phyloP scores from a whole-genome alignment of 2,329 filamentous ascomycete genomes.

The Xylaria sp. region DNA sequence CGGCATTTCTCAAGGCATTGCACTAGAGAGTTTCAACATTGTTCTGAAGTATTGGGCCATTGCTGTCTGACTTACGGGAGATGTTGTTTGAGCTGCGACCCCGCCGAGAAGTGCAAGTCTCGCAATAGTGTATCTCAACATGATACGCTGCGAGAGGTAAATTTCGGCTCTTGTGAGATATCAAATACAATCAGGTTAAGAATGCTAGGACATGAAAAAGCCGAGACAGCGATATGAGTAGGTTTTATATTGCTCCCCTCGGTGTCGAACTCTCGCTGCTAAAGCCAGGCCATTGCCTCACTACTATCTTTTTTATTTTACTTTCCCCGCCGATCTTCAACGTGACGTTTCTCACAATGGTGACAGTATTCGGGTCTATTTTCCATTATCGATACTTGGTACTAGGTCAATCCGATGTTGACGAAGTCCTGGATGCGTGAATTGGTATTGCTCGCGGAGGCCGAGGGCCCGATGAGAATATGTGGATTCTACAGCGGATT shows the following conservation, averaged over 20 bases:
- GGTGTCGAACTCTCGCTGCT: neutral
- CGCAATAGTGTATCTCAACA: conserved; percentile 4
- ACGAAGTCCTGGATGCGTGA: neutral
- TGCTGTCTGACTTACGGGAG: conserved; percentile 10
- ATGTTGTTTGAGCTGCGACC: neutral
- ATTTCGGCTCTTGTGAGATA: neutral
- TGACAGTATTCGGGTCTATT: too few species aligned
- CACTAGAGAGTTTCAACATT: conserved; percentile 25
- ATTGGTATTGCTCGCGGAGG: neutral
- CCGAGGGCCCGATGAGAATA: conserved; percentile 11
- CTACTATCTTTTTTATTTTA: neutral
- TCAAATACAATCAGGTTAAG: neutral
- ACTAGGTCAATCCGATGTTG: too few species aligned
- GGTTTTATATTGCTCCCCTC: neutral
- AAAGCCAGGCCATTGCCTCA: neutral
- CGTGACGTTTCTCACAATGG: neutral
- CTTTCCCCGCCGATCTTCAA: neutral
- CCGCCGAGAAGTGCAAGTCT: neutral
- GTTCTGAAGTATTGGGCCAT: neutral
- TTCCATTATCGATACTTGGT: too few species aligned
- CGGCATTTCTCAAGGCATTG: conserved; percentile 31
- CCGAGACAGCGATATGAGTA: neutral
- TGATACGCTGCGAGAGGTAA: neutral
- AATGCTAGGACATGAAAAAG: neutral
- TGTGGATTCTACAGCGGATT: too few species aligned